phyloP scores from a whole-genome alignment of 345 rosid genomes.

The Melaleuca alternifolia region DNA sequence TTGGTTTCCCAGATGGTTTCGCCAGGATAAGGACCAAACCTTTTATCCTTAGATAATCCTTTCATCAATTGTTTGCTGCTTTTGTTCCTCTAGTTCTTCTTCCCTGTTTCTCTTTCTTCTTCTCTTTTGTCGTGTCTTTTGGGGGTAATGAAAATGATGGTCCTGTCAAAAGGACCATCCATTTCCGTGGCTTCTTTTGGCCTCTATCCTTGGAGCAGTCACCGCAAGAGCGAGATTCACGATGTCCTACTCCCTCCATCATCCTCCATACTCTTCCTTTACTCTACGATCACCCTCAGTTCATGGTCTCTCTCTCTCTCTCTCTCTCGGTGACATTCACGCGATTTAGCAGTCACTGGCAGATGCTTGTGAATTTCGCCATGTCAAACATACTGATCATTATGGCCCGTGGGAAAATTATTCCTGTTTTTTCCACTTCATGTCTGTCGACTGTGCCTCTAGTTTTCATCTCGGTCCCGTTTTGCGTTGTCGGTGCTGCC shows the following conservation, averaged over 20 bases:
- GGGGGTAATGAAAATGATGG: neutral
- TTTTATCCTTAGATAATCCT: neutral
- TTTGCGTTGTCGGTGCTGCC: neutral
- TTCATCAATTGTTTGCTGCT: neutral
- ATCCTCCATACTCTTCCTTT: neutral
- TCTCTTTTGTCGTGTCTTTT: neutral
- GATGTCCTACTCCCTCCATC: neutral
- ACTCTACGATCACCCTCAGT: neutral
- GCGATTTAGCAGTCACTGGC: neutral
- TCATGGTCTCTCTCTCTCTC: constrained; percentile 1
- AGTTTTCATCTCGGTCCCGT: neutral
- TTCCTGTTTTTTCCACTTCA: neutral
- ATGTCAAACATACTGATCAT: neutral
- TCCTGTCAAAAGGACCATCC: neutral
- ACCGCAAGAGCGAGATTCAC: neutral
- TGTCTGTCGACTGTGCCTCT: neutral
- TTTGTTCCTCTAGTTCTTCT: neutral
- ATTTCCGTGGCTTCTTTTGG: neutral
- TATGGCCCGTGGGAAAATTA: neutral
- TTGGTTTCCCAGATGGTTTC: neutral
- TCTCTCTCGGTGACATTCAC: neutral
- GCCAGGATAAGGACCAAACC: too few relatives aligned
- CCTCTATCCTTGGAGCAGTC: neutral
- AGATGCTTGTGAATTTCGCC: neutral
- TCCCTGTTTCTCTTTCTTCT: neutral